Conservation (phyloP, 225 moss, liverwort and hornwort species). For the Pseudisothecium myosuroides region DNA sequence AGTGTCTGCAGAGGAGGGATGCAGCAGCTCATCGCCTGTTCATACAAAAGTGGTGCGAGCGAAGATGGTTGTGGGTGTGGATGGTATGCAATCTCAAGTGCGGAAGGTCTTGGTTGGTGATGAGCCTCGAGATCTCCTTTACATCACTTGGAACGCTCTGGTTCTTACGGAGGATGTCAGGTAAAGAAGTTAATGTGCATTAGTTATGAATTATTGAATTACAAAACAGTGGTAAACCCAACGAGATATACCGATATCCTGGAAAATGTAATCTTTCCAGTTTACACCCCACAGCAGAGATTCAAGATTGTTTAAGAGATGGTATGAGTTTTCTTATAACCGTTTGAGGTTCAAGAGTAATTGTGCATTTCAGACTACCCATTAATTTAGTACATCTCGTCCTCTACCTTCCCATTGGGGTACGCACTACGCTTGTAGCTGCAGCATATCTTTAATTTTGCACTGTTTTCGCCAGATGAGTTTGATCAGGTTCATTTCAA, state of each 20-base stretch:
- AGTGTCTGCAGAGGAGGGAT: conserved; percentile 7
- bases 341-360: neutral
- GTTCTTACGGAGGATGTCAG: conserved; percentile 7
- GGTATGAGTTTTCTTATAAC: neutral
- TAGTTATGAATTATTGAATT: neutral
- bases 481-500: neutral
- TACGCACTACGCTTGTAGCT: neutral
- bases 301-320: neutral
- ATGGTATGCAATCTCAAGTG: conserved; percentile 35
- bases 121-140: conserved; percentile 23
- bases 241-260: neutral
- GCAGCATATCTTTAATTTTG: neutral
- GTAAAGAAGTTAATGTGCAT: neutral
- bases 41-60: conserved; percentile 16
- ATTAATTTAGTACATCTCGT: neutral
- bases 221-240: neutral
- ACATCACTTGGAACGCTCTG: conserved; percentile 30
- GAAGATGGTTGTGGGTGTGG: conserved; percentile 43
- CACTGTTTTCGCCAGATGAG: neutral
- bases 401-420: neutral
- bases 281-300: neutral
- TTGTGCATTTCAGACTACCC: neutral
- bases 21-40: neutral
- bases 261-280: neutral
- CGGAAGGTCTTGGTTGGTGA: conserved; percentile 42